Base-by-base conservation (phyloP, 2,329 filamentous ascomycete species). In the Fusarium tricinctum region DNA sequence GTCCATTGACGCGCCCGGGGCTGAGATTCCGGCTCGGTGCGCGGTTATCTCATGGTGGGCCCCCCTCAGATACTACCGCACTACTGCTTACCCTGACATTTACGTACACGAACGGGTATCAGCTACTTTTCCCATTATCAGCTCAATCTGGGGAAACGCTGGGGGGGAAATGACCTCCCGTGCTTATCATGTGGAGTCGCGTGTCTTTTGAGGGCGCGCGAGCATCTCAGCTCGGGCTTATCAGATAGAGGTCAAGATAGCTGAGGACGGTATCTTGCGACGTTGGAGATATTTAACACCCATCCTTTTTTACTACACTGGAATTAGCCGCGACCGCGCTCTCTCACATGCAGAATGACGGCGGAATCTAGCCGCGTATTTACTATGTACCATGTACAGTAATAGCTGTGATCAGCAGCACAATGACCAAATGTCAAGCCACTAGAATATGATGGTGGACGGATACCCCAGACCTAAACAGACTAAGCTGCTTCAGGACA, bases 31-130 rank as follows among this genome's bases (percentile, higher is more conserved):
- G 28, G 28, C 46, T 61, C 66, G 66, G 66, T 69, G 59, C 66
- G 66, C 66, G 66, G 66, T 70, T 70, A 70, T 70, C 67, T 68
- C 40, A 10, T 43, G 45, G 52, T 60, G 67, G 55, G 63, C 45
- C 52, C 14, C 30, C 12, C 30, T 14, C 30, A 4, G 30, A 32
- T 10, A 28, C 28, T 70, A 70, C 68, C 58, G 65, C 63, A 64
- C n/a, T n/a, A n/a, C n/a, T n/a, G 67, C 35, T 43, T 35, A 54
- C 14, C 30, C 45, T 50, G 46, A 23, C 20, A 35, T 64, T 64
- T 64, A 59, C 61, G 61, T 64, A 64, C 52, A 44, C 28, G 23
- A 26, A 26, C 23, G 28, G 55, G 52, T 58, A 52, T 54, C 48
- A 20, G 35, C 28, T 58, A 50, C 42, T n/a, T 28, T 30, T 57